A percentile compares a stretch with the other conserved stretches of the same genome.
These are phyloP conservation scores for Neonectria punicea DNA, from an alignment of 2,329 filamentous ascomycete genomes.

Conservation along the genomic window DNA sequence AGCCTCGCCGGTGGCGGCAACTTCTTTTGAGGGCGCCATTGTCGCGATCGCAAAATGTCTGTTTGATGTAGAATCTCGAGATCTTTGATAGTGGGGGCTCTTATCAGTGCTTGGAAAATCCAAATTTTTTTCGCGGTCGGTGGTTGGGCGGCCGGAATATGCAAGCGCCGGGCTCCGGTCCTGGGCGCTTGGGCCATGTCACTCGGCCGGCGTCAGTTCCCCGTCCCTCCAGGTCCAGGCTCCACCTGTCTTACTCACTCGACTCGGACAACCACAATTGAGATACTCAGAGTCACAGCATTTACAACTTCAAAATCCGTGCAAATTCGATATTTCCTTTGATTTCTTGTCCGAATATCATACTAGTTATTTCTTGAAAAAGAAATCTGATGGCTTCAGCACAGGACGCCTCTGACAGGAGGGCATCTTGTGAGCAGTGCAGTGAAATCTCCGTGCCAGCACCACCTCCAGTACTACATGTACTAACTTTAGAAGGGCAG, in stretches of 20 bases:
- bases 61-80: constrained; percentile 32
- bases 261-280: background rate
- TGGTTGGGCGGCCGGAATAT: constrained; percentile 49
- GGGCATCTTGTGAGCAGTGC: constrained; percentile 43
- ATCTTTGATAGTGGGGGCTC: constrained; percentile 45
- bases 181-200: constrained; percentile 10
- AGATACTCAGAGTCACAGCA: background rate
- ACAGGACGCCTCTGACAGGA: constrained; percentile 32
- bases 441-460: constrained; percentile 24
- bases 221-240: background rate
- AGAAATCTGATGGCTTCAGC: constrained; percentile 19
- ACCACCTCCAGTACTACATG: background rate
- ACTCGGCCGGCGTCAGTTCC: background rate
- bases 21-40: constrained; percentile 56
- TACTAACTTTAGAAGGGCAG: constrained; percentile 33
- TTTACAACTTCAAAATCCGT: background rate
- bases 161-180: constrained; percentile 47
- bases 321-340: background rate
- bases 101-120: constrained; percentile 42
- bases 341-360: background rate
- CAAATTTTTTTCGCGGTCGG: constrained; percentile 42
- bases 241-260: background rate
- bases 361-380: background rate
- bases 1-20: constrained; percentile 47
- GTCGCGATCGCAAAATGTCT: constrained; percentile 37